phyloP scores from a whole-genome alignment of 164 flowering plant genomes.

The Brasenia schreberi region DNA sequence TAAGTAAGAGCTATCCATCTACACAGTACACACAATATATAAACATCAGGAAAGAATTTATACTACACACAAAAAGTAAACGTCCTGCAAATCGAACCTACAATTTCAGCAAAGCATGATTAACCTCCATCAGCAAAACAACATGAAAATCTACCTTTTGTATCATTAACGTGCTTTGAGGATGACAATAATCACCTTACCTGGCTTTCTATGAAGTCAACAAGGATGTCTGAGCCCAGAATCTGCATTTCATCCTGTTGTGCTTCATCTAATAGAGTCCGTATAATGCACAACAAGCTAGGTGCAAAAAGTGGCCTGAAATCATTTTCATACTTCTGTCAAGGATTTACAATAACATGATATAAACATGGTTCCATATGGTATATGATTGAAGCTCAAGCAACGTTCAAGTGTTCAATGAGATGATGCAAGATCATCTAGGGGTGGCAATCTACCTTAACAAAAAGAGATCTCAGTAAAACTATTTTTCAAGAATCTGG shows the following conservation, averaged over 20 bases:
- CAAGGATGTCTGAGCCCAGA: slow-evolving; percentile 59
- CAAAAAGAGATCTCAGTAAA: not conserved
- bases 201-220: slow-evolving; percentile 70
- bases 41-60: too few species aligned
- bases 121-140: not conserved
- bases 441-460: too few species aligned
- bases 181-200: slow-evolving; percentile 13
- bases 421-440: too few species aligned
- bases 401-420: too few species aligned
- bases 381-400: too few species aligned
- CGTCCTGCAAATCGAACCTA: not conserved
- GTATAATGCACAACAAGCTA: slow-evolving; percentile 53
- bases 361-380: not conserved
- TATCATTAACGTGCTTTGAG: not conserved
- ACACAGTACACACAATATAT: slow-evolving; percentile 13
- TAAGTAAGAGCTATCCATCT: slow-evolving; percentile 75
- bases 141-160: not conserved
- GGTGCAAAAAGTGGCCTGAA: slow-evolving; percentile 82
- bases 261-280: slow-evolving; percentile 70
- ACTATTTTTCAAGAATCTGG: not conserved
- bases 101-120: not conserved
- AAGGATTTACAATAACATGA: not conserved
- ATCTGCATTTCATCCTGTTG: slow-evolving; percentile 55
- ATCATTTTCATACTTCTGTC: slow-evolving; percentile 2
- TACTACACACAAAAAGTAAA: slow-evolving; percentile 3